Conservation (phyloP, 441 rosid species). For the Mallotus repandus region DNA sequence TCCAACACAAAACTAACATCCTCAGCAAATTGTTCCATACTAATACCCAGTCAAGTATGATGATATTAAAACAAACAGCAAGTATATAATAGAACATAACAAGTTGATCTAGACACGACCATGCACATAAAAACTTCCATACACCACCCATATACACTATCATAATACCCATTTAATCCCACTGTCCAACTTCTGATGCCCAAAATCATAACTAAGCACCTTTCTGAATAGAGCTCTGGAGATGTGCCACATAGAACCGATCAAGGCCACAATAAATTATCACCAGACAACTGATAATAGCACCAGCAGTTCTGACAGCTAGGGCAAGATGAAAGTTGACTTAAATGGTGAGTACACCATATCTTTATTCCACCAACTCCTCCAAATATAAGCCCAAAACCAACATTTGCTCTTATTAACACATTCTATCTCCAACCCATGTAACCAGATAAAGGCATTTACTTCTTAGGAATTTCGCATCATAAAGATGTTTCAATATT, state of each 20-base stretch:
- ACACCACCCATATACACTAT: conserved; percentile 12
- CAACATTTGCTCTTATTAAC: conserved; percentile 38
- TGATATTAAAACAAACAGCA: neutral
- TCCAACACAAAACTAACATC: neutral
- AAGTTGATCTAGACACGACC: conserved; percentile 13
- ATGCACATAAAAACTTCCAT: conserved; percentile 19
- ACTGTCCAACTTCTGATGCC: conserved; percentile 22
- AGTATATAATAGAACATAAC: neutral
- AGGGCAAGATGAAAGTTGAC: conserved; percentile 26
- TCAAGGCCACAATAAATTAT: conserved; percentile 10
- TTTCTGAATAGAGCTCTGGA: conserved; percentile 16
- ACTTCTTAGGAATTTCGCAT: conserved; percentile 35
- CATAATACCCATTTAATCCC: conserved; percentile 16
- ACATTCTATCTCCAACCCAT: conserved; percentile 40
- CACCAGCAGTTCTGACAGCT: conserved; percentile 29
- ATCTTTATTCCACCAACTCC: conserved; percentile 34
- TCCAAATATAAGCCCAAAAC: conserved; percentile 33
- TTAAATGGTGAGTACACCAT: conserved; percentile 27
- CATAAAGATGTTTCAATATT: conserved; percentile 32
- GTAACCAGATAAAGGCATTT: conserved; percentile 41
- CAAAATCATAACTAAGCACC: conserved; percentile 18
- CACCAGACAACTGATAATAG: conserved; percentile 21
- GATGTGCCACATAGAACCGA: conserved; percentile 23
- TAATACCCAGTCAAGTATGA: neutral
- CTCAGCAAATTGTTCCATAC: neutral